Conservation (phyloP, 2,329 filamentous ascomycete genomes). For the Penicillium sp. region DNA sequence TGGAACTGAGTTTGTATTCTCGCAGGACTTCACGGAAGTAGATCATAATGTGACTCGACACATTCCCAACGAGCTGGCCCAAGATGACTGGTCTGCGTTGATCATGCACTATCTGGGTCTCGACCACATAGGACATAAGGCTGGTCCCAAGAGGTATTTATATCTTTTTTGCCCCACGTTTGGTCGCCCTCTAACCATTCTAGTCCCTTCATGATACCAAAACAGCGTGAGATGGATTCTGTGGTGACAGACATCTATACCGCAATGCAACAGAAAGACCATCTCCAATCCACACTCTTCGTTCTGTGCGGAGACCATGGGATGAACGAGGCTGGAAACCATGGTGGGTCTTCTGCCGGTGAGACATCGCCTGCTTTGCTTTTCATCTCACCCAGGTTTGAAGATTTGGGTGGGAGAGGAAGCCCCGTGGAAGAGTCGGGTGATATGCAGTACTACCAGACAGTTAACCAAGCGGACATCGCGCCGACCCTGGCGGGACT, state of each 20-base stretch:
- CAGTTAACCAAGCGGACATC: constrained; percentile 90
- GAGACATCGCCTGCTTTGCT: constrained; percentile 91
- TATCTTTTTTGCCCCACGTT: constrained; percentile 3
- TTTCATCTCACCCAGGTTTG: constrained; percentile 83
- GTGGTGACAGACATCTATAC: constrained; percentile 73
- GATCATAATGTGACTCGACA: constrained; percentile 96
- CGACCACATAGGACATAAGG: constrained; percentile 96
- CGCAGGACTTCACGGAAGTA: constrained; percentile 91
- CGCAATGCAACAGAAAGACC: constrained; percentile 65
- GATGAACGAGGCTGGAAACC: constrained; percentile 99
- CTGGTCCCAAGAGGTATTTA: constrained; percentile 71
- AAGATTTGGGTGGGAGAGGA: constrained; percentile 45
- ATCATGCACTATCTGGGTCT: constrained; percentile 92
- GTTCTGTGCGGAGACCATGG: constrained; percentile 91
- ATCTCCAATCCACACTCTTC: constrained; percentile 74
- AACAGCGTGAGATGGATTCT: constrained; percentile 89
- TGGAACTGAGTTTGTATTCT: constrained; percentile 14
- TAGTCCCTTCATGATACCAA: constrained; percentile 85
- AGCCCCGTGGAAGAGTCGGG: constrained; percentile 59
- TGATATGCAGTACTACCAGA: constrained; percentile 78
- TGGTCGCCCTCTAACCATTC: constrained; percentile 17
- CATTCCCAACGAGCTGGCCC: constrained; percentile 68
- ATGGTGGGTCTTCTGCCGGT: constrained; percentile 87
- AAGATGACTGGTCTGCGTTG: constrained; percentile 85
- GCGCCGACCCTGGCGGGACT: constrained; percentile 83